These are phyloP conservation scores for Pisolithus sp. DNA, from an alignment of 768 basidiomycete genomes.

Conservation along the genomic window DNA sequence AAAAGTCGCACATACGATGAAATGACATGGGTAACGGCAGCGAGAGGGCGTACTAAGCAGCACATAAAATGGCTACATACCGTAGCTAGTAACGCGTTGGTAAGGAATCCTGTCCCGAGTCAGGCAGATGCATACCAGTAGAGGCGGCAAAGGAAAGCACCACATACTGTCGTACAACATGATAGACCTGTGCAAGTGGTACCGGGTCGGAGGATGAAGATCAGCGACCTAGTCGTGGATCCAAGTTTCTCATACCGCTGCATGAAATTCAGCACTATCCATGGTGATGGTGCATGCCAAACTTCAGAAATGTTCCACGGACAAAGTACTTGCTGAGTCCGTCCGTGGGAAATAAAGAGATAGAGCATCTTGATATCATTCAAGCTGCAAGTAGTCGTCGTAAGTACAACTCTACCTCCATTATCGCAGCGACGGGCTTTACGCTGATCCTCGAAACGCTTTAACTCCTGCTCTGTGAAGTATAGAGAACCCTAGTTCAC, in stretches of 20 bases:
- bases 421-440: no score
- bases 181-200: conserved; percentile 59
- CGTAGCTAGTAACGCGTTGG: conserved; percentile 69
- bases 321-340: no score
- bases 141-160: neutral
- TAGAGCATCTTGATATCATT: no score
- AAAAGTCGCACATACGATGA: conserved; percentile 1
- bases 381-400: no score
- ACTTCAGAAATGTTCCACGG: no score
- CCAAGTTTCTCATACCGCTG: conserved; percentile 35
- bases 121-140: neutral
- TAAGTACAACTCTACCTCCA: no score
- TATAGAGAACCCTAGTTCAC: no score
- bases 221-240: neutral
- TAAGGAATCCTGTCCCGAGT: conserved; percentile 42
- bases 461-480: no score
- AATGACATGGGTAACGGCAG: no score
- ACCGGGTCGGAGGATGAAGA: neutral
- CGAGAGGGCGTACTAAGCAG: neutral
- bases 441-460: no score
- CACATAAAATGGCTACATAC: conserved; percentile 28
- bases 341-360: no score
- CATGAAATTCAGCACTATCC: conserved; percentile 61
- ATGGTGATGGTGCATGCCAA: conserved; percentile 21
- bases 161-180: conserved; percentile 48